Evolutionary conservation across 768 basidiomycete species (phyloP).

Genomic region (Suillus cothurnatus): DNA sequence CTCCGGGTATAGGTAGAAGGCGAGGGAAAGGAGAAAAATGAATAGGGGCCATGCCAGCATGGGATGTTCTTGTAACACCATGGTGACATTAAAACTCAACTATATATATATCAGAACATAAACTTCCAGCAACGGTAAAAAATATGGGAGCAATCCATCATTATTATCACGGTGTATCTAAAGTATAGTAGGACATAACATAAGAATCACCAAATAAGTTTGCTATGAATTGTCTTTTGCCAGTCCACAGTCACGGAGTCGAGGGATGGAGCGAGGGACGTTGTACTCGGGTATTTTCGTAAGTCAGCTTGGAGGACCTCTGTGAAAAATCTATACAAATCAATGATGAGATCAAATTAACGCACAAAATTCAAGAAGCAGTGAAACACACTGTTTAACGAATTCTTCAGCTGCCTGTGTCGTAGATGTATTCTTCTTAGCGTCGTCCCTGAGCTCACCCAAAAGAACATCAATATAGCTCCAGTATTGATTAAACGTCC

Average conservation of each 20-base stretch:
- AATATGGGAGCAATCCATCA: not conserved
- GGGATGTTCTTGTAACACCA: too few relatives aligned
- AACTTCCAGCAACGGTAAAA: not conserved
- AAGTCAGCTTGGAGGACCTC: conserved; percentile 8
- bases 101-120: not conserved
- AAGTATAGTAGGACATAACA: not conserved
- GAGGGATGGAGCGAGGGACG: not conserved
- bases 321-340: conserved; percentile 10
- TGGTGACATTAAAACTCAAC: not conserved
- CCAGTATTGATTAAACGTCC: conserved; percentile 9
- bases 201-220: conserved; percentile 11
- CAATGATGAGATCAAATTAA: not conserved
- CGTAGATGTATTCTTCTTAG: not conserved
- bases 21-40: too few relatives aligned
- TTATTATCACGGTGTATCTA: not conserved
- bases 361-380: not conserved
- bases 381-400: not conserved
- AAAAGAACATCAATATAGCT: conserved; percentile 5
- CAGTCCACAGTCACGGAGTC: conserved; percentile 10
- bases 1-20: too few relatives aligned
- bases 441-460: conserved; percentile 8
- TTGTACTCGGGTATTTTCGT: conserved; percentile 4
- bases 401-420: not conserved
- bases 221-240: conserved; percentile 7
- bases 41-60: too few relatives aligned